A percentile compares a stretch with the other conserved stretches of the same genome.
Conservation (phyloP, 2,329 filamentous ascomycete species). For the Celoporthe dispersa region DNA sequence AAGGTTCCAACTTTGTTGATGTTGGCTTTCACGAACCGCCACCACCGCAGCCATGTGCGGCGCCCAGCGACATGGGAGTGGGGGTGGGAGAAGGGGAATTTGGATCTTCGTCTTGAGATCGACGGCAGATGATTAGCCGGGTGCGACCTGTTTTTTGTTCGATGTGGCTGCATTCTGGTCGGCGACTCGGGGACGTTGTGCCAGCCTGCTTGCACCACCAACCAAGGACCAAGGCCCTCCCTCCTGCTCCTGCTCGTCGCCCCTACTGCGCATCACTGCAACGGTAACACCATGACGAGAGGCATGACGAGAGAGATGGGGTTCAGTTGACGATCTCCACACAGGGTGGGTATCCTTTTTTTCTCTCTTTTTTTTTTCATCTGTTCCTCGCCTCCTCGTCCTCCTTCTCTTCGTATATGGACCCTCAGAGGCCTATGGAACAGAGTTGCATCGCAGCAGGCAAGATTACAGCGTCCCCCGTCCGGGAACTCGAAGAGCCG, state of each 20-base stretch:
- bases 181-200: conserved; percentile 28
- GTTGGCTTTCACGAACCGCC: neutral
- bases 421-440: conserved; percentile 15
- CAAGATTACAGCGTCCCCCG: conserved; percentile 12
- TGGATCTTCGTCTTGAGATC: conserved; percentile 10
- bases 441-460: conserved; percentile 17
- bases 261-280: neutral
- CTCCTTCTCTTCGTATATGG: neutral
- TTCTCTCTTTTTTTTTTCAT: neutral
- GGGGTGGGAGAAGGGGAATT: neutral
- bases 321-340: neutral
- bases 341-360: neutral
- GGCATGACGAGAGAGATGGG: neutral
- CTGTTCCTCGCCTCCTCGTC: neutral
- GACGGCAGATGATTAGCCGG: conserved; percentile 8
- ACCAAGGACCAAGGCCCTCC: neutral
- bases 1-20: no score
- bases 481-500: conserved; percentile 18
- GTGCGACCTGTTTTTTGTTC: conserved; percentile 16
- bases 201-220: conserved; percentile 3
- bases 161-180: conserved; percentile 28
- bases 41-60: neutral
- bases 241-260: neutral
- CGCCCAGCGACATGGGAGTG: neutral
- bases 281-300: neutral